phyloP scores from a whole-genome alignment of 148 eudicot species.

The Amaranthus cruentus region DNA sequence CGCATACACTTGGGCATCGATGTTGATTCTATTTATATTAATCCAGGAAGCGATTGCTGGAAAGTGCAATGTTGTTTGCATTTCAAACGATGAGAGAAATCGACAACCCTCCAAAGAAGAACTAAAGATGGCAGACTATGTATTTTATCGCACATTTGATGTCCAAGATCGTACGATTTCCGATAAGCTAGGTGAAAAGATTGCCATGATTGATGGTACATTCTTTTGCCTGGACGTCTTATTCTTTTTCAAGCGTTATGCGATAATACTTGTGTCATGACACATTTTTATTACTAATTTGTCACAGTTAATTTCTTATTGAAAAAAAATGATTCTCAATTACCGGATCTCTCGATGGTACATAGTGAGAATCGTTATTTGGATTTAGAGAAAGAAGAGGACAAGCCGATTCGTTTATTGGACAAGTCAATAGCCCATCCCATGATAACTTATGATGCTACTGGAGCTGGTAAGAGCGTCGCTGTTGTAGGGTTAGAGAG shows the following conservation, averaged over 20 bases:
- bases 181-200: constrained; percentile 46
- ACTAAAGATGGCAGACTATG: constrained; percentile 44
- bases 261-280: constrained; percentile 16
- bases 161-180: constrained; percentile 41
- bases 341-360: constrained; percentile 26
- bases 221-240: constrained; percentile 16
- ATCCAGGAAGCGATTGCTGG: constrained; percentile 73
- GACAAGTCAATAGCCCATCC: background rate
- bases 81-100: constrained; percentile 57
- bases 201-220: constrained; percentile 54
- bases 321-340: constrained; percentile 41
- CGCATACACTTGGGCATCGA: background rate
- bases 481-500: background rate
- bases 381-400: constrained; percentile 19
- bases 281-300: constrained; percentile 26
- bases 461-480: constrained; percentile 5
- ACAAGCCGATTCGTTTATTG: constrained; percentile 11
- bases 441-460: constrained; percentile 9
- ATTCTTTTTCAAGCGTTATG: constrained; percentile 19
- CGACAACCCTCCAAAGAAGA: constrained; percentile 59
- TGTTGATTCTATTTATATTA: constrained; percentile 25
- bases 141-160: constrained; percentile 78
- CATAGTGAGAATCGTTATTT: constrained; percentile 16
- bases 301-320: constrained; percentile 59
- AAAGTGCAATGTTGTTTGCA: constrained; percentile 70